Percentiles rank a stretch among this genome's conserved stretches.
These are phyloP conservation scores for Paecilomyces sp. DNA, from an alignment of 2,329 filamentous ascomycete genomes.

Conservation along the genomic window DNA sequence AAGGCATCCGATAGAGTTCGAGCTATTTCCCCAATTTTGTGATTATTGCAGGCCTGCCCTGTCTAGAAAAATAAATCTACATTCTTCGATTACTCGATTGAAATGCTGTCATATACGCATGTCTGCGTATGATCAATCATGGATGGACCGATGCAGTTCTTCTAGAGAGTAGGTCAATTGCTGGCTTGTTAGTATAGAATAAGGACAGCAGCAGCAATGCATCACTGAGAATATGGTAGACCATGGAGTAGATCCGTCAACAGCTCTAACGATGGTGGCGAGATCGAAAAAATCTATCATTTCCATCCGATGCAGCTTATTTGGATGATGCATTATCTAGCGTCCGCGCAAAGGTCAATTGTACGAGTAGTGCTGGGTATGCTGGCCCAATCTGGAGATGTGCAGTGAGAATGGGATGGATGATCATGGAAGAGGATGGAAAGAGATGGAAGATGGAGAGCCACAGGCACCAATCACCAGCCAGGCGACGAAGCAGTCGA, in stretches of 20 bases:
- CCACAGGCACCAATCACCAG: background rate
- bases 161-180: background rate
- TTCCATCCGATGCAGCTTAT: background rate
- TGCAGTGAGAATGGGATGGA: background rate
- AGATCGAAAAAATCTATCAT: background rate
- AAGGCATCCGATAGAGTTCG: background rate
- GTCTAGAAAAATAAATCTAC: background rate
- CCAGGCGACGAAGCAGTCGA: background rate
- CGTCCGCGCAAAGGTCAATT: background rate
- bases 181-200: background rate
- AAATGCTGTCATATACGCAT: background rate
- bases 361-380: background rate
- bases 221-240: too few relatives aligned
- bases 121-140: background rate
- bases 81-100: background rate
- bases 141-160: background rate
- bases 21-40: background rate
- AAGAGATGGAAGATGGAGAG: background rate
- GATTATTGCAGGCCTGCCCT: background rate
- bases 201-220: background rate
- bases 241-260: too few relatives aligned
- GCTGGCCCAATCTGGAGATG: background rate
- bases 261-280: background rate
- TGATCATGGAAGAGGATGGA: background rate
- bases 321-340: background rate